Percentiles rank a stretch among this genome's conserved stretches.
Evolutionary conservation across 2,329 filamentous ascomycete genomes (phyloP).

Genomic region (Exophiala phaeomuriformis): DNA sequence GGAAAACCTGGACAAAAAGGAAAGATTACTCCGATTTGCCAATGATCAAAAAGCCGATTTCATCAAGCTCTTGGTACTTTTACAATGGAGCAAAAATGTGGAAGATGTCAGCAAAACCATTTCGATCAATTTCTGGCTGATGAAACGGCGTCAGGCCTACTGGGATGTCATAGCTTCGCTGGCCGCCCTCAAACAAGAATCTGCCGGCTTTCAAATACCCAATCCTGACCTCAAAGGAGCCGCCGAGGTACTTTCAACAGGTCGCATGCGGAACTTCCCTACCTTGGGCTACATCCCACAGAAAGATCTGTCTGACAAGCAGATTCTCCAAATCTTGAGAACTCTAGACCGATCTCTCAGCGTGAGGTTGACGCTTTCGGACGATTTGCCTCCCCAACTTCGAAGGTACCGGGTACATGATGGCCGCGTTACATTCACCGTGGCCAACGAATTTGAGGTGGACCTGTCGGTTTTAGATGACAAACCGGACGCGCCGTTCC

Average conservation of each 20-base stretch:
- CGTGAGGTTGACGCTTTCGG: constrained; percentile 75
- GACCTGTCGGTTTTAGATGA: constrained; percentile 88
- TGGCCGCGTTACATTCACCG: constrained; percentile 82
- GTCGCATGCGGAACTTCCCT: constrained; percentile 69
- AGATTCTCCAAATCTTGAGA: constrained; percentile 66
- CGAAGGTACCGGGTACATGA: constrained; percentile 69
- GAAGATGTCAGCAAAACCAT: constrained; percentile 78
- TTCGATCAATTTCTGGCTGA: constrained; percentile 71
- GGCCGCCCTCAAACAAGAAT: constrained; percentile 64
- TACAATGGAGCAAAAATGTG: constrained; percentile 78
- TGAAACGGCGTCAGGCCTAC: constrained; percentile 55
- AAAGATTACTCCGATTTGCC: constrained; percentile 65
- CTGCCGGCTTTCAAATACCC: constrained; percentile 66
- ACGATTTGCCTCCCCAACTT: constrained; percentile 73
- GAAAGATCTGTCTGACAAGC: constrained; percentile 60
- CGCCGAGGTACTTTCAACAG: constrained; percentile 72
- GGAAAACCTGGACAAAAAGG: constrained; percentile 70
- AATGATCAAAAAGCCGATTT: constrained; percentile 77
- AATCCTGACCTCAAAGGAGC: constrained; percentile 90
- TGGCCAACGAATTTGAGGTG: constrained; percentile 80
- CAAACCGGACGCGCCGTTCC: constrained; percentile 74
- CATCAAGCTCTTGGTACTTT: constrained; percentile 84
- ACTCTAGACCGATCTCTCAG: constrained; percentile 78
- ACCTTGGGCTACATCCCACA: constrained; percentile 73
- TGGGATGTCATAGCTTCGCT: constrained; percentile 55